Percentiles rank a stretch among this genome's conserved stretches.
These are phyloP conservation scores for Mimosa pudica DNA, from an alignment of 306 rosid species.

Conservation along the genomic window DNA sequence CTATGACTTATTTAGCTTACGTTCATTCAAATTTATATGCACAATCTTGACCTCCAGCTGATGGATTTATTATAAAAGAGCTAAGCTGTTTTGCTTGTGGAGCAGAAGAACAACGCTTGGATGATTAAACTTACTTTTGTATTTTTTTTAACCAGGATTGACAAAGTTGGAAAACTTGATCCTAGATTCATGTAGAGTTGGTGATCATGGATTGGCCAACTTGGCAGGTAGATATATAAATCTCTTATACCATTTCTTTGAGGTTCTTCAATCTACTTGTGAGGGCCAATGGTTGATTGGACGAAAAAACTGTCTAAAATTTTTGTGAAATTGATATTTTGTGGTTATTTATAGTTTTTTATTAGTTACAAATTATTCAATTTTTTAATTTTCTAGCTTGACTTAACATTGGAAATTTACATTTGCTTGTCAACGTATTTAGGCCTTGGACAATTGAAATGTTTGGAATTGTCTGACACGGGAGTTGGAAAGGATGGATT, in stretches of 20 bases:
- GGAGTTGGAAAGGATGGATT: conserved; percentile 85
- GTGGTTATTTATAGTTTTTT: not conserved
- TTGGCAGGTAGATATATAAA: conserved; percentile 62
- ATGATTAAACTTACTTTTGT: conserved; percentile 14
- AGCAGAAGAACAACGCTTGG: conserved; percentile 19
- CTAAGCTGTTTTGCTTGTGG: conserved; percentile 2
- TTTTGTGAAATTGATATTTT: not conserved
- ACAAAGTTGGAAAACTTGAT: conserved; percentile 84
- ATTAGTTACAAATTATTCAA: conserved; percentile 13
- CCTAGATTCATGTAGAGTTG: conserved; percentile 84
- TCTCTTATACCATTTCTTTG: not conserved
- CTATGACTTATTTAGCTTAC: conserved; percentile 1
- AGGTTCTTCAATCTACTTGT: not conserved
- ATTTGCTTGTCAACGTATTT: conserved; percentile 37
- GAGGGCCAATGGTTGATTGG: not conserved
- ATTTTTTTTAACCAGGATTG: conserved; percentile 56
- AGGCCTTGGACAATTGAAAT: conserved; percentile 75
- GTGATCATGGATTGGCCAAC: conserved; percentile 80
- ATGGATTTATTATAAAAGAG: conserved; percentile 1
- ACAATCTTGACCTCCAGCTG: conserved; percentile 1
- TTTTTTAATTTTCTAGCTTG: conserved; percentile 16
- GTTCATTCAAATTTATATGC: not conserved
- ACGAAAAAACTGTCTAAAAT: conserved; percentile 7
- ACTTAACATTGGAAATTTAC: conserved; percentile 31
- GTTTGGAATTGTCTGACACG: conserved; percentile 93